Conservation (phyloP, 2,329 filamentous ascomycete genomes). For the Penicillium vulpinum region DNA sequence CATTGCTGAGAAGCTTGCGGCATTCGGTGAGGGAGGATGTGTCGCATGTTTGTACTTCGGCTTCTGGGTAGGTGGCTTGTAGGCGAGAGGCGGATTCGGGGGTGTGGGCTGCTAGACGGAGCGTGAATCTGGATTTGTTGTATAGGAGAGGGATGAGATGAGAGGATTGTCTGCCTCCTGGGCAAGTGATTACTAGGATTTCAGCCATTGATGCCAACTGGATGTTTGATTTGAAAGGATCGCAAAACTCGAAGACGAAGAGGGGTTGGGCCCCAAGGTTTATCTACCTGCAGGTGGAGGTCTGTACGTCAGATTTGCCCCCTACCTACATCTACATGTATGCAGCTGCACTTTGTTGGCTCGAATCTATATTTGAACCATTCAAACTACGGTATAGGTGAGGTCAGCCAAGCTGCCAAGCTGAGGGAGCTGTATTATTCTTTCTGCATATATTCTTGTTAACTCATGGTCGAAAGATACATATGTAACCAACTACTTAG, state of each 20-base stretch:
- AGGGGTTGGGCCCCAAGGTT: background rate
- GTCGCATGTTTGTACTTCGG: background rate
- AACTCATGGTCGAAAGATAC: too few species aligned
- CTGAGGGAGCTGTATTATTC: too few species aligned
- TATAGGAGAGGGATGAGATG: background rate
- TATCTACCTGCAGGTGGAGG: background rate
- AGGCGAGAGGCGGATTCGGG: background rate
- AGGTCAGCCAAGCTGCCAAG: too few species aligned
- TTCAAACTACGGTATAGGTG: too few species aligned
- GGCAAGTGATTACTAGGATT: background rate
- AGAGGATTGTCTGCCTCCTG: background rate
- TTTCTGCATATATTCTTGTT: too few species aligned
- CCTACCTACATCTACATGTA: too few species aligned
- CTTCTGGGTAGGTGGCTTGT: background rate
- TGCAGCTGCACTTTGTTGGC: background rate
- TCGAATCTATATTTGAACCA: background rate
- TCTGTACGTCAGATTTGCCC: background rate
- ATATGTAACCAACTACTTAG: background rate
- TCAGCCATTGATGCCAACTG: background rate
- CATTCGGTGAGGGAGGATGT: background rate
- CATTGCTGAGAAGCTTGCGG: background rate
- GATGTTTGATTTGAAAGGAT: background rate
- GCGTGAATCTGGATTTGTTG: constrained; percentile 1
- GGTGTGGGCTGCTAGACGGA: constrained; percentile 2
- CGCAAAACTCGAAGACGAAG: background rate